Evolutionary conservation across 768 basidiomycete species (phyloP).

Genomic region (Crepidotus variabilis): DNA sequence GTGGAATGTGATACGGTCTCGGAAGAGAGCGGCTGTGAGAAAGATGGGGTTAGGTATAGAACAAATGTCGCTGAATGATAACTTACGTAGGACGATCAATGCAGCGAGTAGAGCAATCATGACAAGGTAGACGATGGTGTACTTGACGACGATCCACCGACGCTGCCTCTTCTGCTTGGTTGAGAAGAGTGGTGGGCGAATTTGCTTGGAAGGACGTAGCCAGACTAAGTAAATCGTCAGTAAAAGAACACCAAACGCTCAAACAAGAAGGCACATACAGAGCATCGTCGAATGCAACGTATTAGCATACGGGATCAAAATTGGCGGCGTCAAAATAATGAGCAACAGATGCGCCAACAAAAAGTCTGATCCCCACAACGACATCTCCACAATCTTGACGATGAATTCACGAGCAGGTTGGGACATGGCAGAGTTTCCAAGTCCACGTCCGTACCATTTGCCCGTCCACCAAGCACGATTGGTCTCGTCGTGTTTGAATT

Average conservation of each 20-base stretch:
- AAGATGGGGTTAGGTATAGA: conserved; percentile 14
- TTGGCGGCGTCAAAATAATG: conserved; percentile 80
- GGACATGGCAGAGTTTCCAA: conserved; percentile 88
- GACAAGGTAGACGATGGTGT: conserved; percentile 76
- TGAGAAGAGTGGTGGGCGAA: conserved; percentile 88
- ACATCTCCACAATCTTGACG: conserved; percentile 98
- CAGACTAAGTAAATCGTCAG: conserved; percentile 56
- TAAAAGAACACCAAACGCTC: conserved; percentile 1
- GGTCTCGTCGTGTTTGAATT: conserved; percentile 98
- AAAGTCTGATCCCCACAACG: conserved; percentile 95
- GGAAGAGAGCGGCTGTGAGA: conserved; percentile 71
- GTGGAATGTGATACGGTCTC: conserved; percentile 68
- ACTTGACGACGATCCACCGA: conserved; percentile 89
- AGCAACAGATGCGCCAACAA: conserved; percentile 80
- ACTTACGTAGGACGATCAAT: conserved; percentile 77
- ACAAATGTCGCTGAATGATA: background rate
- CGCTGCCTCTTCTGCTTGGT: conserved; percentile 92
- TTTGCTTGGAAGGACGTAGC: conserved; percentile 93
- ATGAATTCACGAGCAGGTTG: conserved; percentile 97
- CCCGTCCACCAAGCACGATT: conserved; percentile 99
- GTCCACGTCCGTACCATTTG: conserved; percentile 92
- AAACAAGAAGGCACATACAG: conserved; percentile 50
- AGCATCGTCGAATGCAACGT: conserved; percentile 90
- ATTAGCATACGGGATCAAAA: conserved; percentile 85
- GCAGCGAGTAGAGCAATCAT: conserved; percentile 77